A percentile compares a stretch with the other conserved stretches of the same genome.
phyloP scores from a whole-genome alignment of 2,329 filamentous ascomycete species.

The Colletotrichum sp. region DNA sequence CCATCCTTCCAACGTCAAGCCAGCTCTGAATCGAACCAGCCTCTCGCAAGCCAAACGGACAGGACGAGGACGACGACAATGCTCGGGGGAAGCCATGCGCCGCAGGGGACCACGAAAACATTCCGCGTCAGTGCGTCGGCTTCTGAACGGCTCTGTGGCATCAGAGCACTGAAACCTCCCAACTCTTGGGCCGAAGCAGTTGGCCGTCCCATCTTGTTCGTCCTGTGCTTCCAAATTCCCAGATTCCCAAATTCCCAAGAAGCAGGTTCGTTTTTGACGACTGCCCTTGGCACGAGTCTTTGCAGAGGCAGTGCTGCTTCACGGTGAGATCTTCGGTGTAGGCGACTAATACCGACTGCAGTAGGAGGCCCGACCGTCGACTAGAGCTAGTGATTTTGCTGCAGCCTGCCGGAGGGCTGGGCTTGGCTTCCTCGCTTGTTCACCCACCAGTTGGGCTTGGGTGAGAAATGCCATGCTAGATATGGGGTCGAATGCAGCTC shows the following conservation, averaged over 20 bases:
- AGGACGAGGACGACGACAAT: neutral
- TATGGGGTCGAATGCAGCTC: neutral
- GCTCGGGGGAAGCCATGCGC: neutral
- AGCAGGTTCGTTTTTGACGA: neutral
- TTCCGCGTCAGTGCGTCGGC: neutral
- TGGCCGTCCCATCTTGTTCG: neutral
- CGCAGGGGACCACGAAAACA: neutral
- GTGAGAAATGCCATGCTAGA: neutral
- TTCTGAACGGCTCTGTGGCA: neutral
- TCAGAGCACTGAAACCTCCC: neutral
- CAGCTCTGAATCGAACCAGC: neutral
- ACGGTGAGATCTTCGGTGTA: neutral
- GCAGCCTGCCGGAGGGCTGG: neutral
- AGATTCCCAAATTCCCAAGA: neutral
- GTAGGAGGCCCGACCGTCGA: neutral
- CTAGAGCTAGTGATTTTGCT: neutral
- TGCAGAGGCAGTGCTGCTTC: constrained; percentile 1
- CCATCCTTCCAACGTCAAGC: neutral
- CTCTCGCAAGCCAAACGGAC: neutral
- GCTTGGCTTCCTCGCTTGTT: neutral
- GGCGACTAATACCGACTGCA: neutral
- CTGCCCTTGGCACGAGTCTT: neutral
- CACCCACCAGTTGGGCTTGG: neutral
- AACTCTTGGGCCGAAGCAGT: neutral
- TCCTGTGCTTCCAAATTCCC: neutral